Evolutionary conservation across 1,139 yeast species (phyloP), one percentile per base, ranked within the genome.

Genomic region (Nakaseomyces nivariensis): DNA sequence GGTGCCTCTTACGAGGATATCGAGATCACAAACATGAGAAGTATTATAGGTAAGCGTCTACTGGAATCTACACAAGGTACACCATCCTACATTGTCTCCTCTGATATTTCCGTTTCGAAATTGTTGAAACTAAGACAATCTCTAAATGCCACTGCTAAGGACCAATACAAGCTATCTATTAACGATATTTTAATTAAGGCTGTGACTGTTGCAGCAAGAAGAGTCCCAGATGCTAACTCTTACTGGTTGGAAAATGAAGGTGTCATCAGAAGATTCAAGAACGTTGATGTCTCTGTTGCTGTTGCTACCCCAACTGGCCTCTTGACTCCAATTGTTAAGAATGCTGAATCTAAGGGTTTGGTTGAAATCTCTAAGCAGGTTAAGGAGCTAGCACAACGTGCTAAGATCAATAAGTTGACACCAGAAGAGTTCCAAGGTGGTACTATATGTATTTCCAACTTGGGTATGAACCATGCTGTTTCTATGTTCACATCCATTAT

Each of bases 361-460:
- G 78, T 82, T 49, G 64, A 81, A 43, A 92, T 92, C 66, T 90
- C 97, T 44, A 70, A 71, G 57, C 89, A 85, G 69, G 80, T 88
- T 63, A 92, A 92, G 77, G 96, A 85, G 62, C 79, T 92, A 62
- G 98, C 96, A 62, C 86, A 87, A 77, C 88, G 94, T 73, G 98
- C 98, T 56, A 89, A 92, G 73, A 88, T 78, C 55, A 90, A 89
- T 72, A 92, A 90, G 76, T 81, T 92, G 68, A 68, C 73, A 59
- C 98, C 98, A 56, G 95, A 88, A 70, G 98, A 92, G 74, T 94
- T 85, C 81, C 96, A 88, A 77, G 99, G 99, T 64, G 99, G 99
- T 67, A 90, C 98, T 61, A 87, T 92, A 70, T 88, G 97, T 71
- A 90, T 92, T 66, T 90, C 97, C 58, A 92, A 92, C 84, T 77